Base-by-base conservation (phyloP, 2,329 filamentous ascomycete species). In the Aureobasidium sp. region DNA sequence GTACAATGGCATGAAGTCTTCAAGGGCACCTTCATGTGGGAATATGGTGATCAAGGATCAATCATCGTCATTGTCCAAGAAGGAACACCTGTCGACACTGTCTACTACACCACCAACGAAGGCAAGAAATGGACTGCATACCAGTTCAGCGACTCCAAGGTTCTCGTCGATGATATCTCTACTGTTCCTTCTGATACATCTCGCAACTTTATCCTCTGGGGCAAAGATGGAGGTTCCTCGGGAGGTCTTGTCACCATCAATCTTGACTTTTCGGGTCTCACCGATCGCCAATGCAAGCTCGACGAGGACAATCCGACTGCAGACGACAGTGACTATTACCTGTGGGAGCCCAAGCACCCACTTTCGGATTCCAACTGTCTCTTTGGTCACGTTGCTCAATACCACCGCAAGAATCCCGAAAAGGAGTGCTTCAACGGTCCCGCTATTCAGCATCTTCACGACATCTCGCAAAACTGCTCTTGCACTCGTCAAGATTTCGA, bases 1-100 rank as follows among this genome's bases (percentile, higher is more conserved):
- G 82, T 97, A 55, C 89, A 79, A 42, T 99, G 94, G 94, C 86
- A 82, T 66, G 84, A 86, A 63, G 86, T 93, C 64, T 93, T 89
- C 76, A 92, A 95, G 75, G 95, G 94, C 6, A 83, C 82, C 37
- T 96, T 91, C 80, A 88, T 89, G 69, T 99, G 91, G 91, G 90
- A 96, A 70, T 96, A 91, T 72, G 95, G 94, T 63, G 95, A 99
- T 69, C 91, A 96, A 73, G 94, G 94, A 32, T 94, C 91, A 6
- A 88, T 97, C 68, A 85, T 97, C 64, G 90, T 96, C 45, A 87
- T 99, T 53, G 91, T 93, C 27, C 84, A 88, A 69, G 85, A 91
- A 62, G 80, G 82, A 15, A 82, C 81, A 58, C 80, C 84, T 57
- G 91, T 88, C 5, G 87, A 88, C 65, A 76, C 79, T 1, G 77